Base-by-base conservation (phyloP, 106 monocot species). In the Apostasia ramifera region DNA sequence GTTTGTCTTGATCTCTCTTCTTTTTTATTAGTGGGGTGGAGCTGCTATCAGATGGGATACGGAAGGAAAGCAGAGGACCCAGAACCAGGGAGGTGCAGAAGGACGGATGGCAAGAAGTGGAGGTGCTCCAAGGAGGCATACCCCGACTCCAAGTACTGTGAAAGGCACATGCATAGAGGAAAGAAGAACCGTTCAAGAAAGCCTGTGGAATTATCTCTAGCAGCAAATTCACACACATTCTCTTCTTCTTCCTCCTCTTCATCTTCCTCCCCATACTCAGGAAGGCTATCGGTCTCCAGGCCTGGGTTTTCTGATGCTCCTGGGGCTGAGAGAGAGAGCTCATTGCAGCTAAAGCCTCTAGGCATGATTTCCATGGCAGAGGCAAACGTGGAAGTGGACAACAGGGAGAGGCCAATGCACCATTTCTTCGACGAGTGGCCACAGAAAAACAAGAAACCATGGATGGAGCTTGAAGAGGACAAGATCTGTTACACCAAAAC, bases 81-180 rank as follows among this genome's bases (percentile, higher is more conserved):
- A 40, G 88, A 94, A 81, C 94, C 94, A 1, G 91, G 91, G 71
- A 78, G 94, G 68, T 95, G 94, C 80, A 71, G 88, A 51, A 87
- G 94, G 37, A 95, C 94, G 1, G 94, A 95, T 59, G 94, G 94
- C 6, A 91, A 95, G 76, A 95, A 95, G 68, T 95, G 94, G 94
- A 80, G 94, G 66, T 95, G 94, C 78, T 87, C 90, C 1, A 94
- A 90, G 45, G 90, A 90, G 45, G 87, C 85, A 5, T 85, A 77
- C 66, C 87, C 85, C 0, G 94, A 91, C 55, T 87, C 87, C 39
- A 94, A 94, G 73, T 94, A 94, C 75, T 94, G 94, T 49, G 94
- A 91, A 81, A 78, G 85, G 62, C 94, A 94, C 79, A 91, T 91
- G 87, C 94, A 94, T 74, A 81, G 90, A 59, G 94, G 94, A 14